Percentiles rank a stretch among this genome's conserved stretches.
These are phyloP conservation scores for Cryptococcus sp. DNA, from an alignment of 1,284 basidiomycete genomes.

Conservation along the genomic window DNA sequence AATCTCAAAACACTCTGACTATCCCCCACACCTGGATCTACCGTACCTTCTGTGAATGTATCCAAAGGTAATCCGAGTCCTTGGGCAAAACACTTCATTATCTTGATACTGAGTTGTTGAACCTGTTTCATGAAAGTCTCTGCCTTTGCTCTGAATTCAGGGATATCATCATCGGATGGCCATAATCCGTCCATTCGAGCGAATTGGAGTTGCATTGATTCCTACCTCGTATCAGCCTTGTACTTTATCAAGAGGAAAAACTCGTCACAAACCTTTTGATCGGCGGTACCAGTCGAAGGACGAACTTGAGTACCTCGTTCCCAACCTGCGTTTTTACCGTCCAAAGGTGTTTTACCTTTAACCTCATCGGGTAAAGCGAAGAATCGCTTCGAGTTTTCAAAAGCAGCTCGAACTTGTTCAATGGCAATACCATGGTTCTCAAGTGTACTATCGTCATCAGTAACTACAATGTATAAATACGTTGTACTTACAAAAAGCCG, in stretches of 20 bases:
- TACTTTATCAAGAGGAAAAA: not conserved
- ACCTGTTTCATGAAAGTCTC: slow-evolving; percentile 28
- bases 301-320: slow-evolving; percentile 23
- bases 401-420: slow-evolving; percentile 15
- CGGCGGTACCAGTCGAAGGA: slow-evolving; percentile 23
- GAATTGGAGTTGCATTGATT: slow-evolving; percentile 27
- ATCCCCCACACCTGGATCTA: slow-evolving; percentile 23
- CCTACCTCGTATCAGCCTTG: not conserved
- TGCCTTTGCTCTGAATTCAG: slow-evolving; percentile 12
- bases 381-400: slow-evolving; percentile 16
- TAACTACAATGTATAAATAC: not conserved
- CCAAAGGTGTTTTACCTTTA: slow-evolving; percentile 17
- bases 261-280: slow-evolving; percentile 13
- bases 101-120: slow-evolving; percentile 22
- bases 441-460: slow-evolving; percentile 9
- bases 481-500: slow-evolving; percentile 24
- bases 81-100: slow-evolving; percentile 34
- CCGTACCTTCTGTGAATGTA: slow-evolving; percentile 27
- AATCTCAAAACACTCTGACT: slow-evolving; percentile 27
- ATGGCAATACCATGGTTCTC: slow-evolving; percentile 20
- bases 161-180: slow-evolving; percentile 20
- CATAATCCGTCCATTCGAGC: slow-evolving; percentile 33
- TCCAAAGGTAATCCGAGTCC: slow-evolving; percentile 23
- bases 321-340: slow-evolving; percentile 28
- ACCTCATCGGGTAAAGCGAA: slow-evolving; percentile 18